Base-by-base conservation (phyloP, 2,329 filamentous ascomycete genomes). In the Verruconis gallopava region DNA sequence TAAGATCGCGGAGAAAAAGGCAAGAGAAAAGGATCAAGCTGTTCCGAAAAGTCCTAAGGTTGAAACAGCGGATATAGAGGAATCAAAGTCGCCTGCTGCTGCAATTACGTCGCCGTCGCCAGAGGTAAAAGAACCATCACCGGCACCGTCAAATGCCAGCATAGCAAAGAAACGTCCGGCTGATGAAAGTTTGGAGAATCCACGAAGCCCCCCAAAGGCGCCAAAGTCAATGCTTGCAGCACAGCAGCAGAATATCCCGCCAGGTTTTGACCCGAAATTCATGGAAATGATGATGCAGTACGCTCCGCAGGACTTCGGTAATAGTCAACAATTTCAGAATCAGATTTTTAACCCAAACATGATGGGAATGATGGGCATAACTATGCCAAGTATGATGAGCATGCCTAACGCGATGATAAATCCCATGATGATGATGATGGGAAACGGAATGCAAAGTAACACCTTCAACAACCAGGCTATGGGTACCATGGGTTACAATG, bases 91-190 rank as follows among this genome's bases (percentile, higher is more conserved):
- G 30, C 20, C 33, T 20, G 36, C 37, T 9, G n/a, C 9, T 15
- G 21, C 37, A 19, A 36, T 20, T 28, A 33, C 25, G 14, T 43
- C 41, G 6, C 34, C 34, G 18, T 20, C 35, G 13, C 34, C 41
- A 15, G 40, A 42, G 17, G 48, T 55, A 38, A 50, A 54, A 36
- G 51, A 54, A n/a, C 50, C 58, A 42, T 53, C 53, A 44, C 52
- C 55, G 50, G 49, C 55, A 38, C 53, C 41, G 51, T 54, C 53
- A 50, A 53, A 54, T 42, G 53, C 60, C 43, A 51, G 51, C 40
- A 62, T 61, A 44, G 65, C 74, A 19, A 91, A 83, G 64, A 98
- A 96, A 65, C 77, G 91, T 17, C 73, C 81, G 9, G 85, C 86
- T 12, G 85, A 89, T 25, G 80, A 86, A 40, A 69, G 76, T 21